Percentiles rank a stretch among this genome's conserved stretches.
Conservation (phyloP, 2,329 filamentous ascomycete species). For the Periconia macrospinosa region DNA sequence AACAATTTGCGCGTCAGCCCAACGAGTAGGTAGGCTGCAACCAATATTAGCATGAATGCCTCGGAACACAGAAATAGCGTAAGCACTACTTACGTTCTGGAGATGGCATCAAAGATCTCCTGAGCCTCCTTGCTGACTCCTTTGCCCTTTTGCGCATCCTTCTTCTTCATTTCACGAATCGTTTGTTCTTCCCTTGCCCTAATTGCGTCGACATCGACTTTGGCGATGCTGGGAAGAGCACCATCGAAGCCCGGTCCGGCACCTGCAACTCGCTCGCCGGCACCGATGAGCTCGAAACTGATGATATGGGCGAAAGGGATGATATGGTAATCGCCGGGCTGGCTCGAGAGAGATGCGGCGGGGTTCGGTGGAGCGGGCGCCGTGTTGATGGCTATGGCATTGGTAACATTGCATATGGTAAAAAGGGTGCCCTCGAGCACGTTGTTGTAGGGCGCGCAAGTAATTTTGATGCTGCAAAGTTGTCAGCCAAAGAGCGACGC, state of each 20-base stretch:
- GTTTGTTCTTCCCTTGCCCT: conserved; percentile 59
- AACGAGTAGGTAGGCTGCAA: conserved; percentile 56
- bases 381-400: conserved; percentile 64
- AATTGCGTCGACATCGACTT: conserved; percentile 58
- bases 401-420: conserved; percentile 62
- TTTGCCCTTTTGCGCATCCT: conserved; percentile 61
- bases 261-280: conserved; percentile 37
- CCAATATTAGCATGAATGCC: neutral
- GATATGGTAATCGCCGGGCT: conserved; percentile 61
- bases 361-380: conserved; percentile 49
- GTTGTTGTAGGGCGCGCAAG: conserved; percentile 54
- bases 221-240: conserved; percentile 49
- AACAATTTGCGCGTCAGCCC: conserved; percentile 62
- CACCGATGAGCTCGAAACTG: conserved; percentile 56
- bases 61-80: neutral
- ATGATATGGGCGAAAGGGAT: conserved; percentile 63
- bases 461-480: conserved; percentile 58
- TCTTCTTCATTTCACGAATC: conserved; percentile 58
- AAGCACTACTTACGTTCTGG: conserved; percentile 53
- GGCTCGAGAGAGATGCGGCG: conserved; percentile 41
- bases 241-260: conserved; percentile 49
- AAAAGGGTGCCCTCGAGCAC: conserved; percentile 65
- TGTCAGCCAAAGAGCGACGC: conserved; percentile 13
- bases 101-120: conserved; percentile 64
- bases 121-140: conserved; percentile 64